phyloP scores from a whole-genome alignment of 2,329 filamentous ascomycete species.

The Exophiala lecanii-corni region DNA sequence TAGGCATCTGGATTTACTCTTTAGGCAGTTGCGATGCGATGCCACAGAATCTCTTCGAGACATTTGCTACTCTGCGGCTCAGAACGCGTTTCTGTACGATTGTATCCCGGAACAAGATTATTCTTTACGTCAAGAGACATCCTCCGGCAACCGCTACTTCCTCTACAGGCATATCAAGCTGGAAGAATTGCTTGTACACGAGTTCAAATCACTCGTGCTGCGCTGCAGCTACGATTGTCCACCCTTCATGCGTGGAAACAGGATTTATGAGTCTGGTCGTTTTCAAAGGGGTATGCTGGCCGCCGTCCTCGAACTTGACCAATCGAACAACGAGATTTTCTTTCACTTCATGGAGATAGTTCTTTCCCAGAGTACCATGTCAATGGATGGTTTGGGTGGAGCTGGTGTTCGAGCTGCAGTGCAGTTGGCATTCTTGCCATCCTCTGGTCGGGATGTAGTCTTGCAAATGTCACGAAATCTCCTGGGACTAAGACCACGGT shows the following conservation, averaged over 20 bases:
- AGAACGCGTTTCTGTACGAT: conserved; percentile 12
- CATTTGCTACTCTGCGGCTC: conserved; percentile 30
- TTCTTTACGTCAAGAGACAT: conserved; percentile 12
- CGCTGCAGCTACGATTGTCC: conserved; percentile 31
- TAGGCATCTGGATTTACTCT: conserved; percentile 34
- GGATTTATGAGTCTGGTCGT: conserved; percentile 24
- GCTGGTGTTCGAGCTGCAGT: conserved; percentile 18
- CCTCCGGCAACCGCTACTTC: conserved; percentile 16
- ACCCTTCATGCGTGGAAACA: conserved; percentile 24
- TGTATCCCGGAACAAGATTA: background rate
- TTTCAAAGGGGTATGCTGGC: conserved; percentile 31
- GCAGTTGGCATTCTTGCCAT: conserved; percentile 17
- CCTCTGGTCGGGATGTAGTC: conserved; percentile 22
- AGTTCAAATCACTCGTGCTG: conserved; percentile 24
- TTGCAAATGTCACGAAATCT: conserved; percentile 20
- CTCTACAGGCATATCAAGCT: conserved; percentile 16
- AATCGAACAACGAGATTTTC: conserved; percentile 23
- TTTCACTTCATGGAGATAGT: conserved; percentile 28
- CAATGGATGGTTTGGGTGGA: conserved; percentile 20
- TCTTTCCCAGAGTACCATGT: conserved; percentile 18
- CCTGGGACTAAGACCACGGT: conserved; percentile 17
- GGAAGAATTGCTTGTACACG: conserved; percentile 21
- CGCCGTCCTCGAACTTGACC: conserved; percentile 28
- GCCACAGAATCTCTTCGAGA: conserved; percentile 30
- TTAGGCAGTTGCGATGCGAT: conserved; percentile 36